Evolutionary conservation across 2,329 filamentous ascomycete genomes (phyloP).

Genomic region (Chrysosporium queenslandicum): DNA sequence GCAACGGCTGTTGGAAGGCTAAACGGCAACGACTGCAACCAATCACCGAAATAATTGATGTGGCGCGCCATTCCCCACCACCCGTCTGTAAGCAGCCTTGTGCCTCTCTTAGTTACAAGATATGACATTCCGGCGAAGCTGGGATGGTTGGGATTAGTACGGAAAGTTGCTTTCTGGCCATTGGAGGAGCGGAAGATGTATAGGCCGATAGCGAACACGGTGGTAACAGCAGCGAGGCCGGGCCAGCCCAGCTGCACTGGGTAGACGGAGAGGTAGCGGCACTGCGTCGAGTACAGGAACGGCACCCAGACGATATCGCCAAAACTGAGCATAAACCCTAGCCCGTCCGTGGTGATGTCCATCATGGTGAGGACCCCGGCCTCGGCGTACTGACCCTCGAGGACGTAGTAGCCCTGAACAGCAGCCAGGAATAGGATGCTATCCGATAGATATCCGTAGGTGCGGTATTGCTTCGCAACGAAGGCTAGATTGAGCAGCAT

Average conservation of each 20-base stretch:
- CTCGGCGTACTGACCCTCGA: conserved; percentile 82
- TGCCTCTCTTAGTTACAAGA: conserved; percentile 55
- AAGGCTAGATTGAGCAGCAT: conserved; percentile 75
- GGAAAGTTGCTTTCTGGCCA: conserved; percentile 89
- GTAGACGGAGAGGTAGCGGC: conserved; percentile 72
- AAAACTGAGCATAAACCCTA: conserved; percentile 90
- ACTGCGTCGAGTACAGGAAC: conserved; percentile 76
- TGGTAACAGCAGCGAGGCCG: conserved; percentile 55
- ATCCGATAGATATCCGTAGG: conserved; percentile 72
- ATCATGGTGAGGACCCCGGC: conserved; percentile 84
- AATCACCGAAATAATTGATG: conserved; percentile 20
- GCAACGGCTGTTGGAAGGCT: conserved; percentile 18
- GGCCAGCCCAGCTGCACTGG: conserved; percentile 64
- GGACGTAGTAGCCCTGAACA: conserved; percentile 70
- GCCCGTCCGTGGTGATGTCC: conserved; percentile 85
- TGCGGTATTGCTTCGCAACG: conserved; percentile 77
- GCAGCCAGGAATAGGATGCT: conserved; percentile 70
- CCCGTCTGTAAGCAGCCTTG: conserved; percentile 14
- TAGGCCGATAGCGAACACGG: conserved; percentile 63
- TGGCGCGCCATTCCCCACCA: conserved; percentile 20
- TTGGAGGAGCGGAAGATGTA: conserved; percentile 90
- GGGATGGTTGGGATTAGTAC: conserved; percentile 73
- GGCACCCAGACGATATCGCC: conserved; percentile 90
- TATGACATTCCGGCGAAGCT: conserved; percentile 69
- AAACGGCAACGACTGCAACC: conserved; percentile 17